Evolutionary conservation across 1,284 basidiomycete genomes (phyloP), one percentile per base, ranked within the genome.

Genomic region (Apiotrichum veenhuisii): DNA sequence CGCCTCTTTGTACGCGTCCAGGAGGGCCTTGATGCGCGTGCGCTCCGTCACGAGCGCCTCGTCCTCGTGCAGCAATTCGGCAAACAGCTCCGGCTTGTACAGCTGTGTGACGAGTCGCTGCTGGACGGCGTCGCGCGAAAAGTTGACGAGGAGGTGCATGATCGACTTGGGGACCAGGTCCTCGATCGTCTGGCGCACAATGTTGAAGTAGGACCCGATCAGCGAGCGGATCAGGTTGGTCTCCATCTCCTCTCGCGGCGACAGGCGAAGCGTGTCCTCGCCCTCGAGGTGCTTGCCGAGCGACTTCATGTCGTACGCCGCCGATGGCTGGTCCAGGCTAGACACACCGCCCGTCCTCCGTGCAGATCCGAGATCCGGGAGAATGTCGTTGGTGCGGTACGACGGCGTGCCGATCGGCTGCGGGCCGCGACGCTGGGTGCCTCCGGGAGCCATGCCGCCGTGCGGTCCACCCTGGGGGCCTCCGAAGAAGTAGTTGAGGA

Each of bases 301-400:
- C 71, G 91, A 95, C 83, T 94, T 97, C 96, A 99, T 98, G 75
- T 98, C 94, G 76, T 86, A 98, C 38, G 91, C 93, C 48, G 93
- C 89, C 66, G 83, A 88, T 71, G 82, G 87, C 52, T 85, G 87
- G 68, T 92, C 90, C 50, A 88, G 82, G 43, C 83, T 82, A 83
- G 68, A 54, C 50, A 69, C 60, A 44, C 65, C 47, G n/a, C 62
- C 68, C 14, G 61, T 62, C 37, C 71, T 53, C 54, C 73, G 61
- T 17, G 69, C 64, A 20, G 65, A 68, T 7, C 70, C 72, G 14
- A 78, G 63, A 65, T 78, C 76, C 11, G 75, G 77, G 50, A 78
- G 66, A 15, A 76, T 50, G 41, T 76, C 72, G 43, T 37, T 49
- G 11, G 38, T 23, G 3, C 42, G 48, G 49, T 58, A 54, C 48